Conservation (phyloP, 2,329 filamentous ascomycete species). For the Emericellopsis atlantica region DNA sequence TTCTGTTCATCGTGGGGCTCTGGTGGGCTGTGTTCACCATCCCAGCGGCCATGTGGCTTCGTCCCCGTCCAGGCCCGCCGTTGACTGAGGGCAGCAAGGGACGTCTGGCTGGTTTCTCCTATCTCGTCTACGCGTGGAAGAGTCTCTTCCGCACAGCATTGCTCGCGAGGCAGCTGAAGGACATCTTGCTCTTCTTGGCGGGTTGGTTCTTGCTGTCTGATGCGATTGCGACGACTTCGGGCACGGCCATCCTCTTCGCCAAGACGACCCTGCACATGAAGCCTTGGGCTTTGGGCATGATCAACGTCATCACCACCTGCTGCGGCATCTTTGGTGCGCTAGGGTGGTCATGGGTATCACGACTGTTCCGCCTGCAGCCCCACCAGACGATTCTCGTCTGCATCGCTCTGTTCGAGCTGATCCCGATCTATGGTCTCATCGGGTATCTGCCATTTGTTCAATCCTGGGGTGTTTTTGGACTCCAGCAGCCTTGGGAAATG, state of each 20-base stretch:
- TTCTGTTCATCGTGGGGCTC: conserved; percentile 71
- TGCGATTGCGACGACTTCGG: conserved; percentile 86
- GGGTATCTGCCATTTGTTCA: conserved; percentile 76
- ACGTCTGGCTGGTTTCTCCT: conserved; percentile 43
- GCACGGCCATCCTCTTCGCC: conserved; percentile 88
- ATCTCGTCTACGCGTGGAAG: conserved; percentile 75
- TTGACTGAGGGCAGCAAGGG: conserved; percentile 34
- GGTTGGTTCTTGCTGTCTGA: conserved; percentile 95
- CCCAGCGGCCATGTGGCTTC: conserved; percentile 76
- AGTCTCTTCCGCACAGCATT: conserved; percentile 70
- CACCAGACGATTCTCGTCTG: conserved; percentile 88
- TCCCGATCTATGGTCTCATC: conserved; percentile 81
- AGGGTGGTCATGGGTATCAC: conserved; percentile 72
- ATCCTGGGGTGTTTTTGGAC: conserved; percentile 61
- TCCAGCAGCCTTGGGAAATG: conserved; percentile 97
- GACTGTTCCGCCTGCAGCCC: conserved; percentile 55
- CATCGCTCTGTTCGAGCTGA: conserved; percentile 80
- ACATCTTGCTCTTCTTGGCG: conserved; percentile 66
- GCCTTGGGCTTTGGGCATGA: conserved; percentile 75
- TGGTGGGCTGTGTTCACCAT: conserved; percentile 95
- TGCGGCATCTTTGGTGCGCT: conserved; percentile 81
- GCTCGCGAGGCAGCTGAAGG: conserved; percentile 58
- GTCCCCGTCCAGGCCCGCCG: conserved; percentile 79
- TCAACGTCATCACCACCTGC: conserved; percentile 83
- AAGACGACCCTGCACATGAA: conserved; percentile 89